Evolutionary conservation across 2,329 filamentous ascomycete genomes (phyloP).

Genomic region (Sclerotinia subarctica): DNA sequence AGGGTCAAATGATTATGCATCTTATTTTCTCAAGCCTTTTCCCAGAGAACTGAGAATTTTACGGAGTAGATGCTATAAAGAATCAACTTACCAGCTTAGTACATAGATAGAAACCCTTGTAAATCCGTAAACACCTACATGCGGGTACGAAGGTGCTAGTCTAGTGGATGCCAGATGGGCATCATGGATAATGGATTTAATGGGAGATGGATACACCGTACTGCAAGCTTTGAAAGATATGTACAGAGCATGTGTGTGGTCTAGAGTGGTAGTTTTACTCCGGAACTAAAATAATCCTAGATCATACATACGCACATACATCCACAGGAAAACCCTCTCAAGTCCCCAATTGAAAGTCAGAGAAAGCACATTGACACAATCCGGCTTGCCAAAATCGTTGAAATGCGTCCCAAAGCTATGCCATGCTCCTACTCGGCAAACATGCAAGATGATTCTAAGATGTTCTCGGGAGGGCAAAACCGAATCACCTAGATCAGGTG

Average conservation of each 20-base stretch:
- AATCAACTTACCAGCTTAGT: neutral
- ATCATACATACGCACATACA: neutral
- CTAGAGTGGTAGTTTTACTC: neutral
- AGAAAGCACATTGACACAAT: neutral
- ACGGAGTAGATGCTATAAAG: too few relatives aligned
- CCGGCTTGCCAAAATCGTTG: neutral
- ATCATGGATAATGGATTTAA: too few relatives aligned
- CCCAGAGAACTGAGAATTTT: neutral
- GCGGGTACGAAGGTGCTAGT: neutral
- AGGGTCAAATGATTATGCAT: constrained; percentile 12
- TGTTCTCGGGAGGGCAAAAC: constrained; percentile 13
- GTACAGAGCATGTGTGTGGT: neutral
- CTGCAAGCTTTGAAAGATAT: too few relatives aligned
- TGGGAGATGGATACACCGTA: too few relatives aligned
- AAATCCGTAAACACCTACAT: neutral
- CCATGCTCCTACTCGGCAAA: constrained; percentile 1
- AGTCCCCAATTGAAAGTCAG: neutral
- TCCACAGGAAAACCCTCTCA: neutral
- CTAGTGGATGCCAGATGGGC: too few relatives aligned
- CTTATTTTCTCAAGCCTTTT: neutral
- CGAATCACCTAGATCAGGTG: constrained; percentile 7
- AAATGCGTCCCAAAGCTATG: neutral
- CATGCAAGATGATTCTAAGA: constrained; percentile 15
- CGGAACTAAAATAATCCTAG: constrained; percentile 5
- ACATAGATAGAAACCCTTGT: too few relatives aligned